Base-by-base conservation (phyloP, 2,329 filamentous ascomycete genomes). In the Diaporthe destruens region DNA sequence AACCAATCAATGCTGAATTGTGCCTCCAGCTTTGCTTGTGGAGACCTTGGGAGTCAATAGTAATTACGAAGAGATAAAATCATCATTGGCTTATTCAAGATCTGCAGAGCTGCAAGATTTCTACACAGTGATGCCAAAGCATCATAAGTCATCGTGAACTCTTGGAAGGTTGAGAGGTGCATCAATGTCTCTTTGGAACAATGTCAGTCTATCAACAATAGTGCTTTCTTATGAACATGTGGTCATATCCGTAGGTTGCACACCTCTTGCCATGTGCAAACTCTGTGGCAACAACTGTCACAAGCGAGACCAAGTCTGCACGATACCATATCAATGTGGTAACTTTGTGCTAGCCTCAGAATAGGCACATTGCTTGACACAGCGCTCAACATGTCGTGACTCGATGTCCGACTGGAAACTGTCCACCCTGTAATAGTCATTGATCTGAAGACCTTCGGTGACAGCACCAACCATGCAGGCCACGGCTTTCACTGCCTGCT, bases 381-480 rank as follows among this genome's bases (percentile, higher is more conserved):
- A 9, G 9, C 14, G 12, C 59, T 51, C 18, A 11, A 8, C 42
- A 29, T 34, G 25, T 25, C 9, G 47, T 44, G 42, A 49, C 42
- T 65, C 59, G 18, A 23, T 51, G 11, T 6, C 12, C 44, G 59
- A 49, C 29, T 32, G 59, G 6, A 25, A 6, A 49, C 42, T 14
- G 11, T 36, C 12, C 25, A 1, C 4, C 4, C 29, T 44, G 36
- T 11, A 14, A 11, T 23, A 23, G 39, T 6, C 18, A 49, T 49
- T 23, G 59, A 65, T 65, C 29, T n/a, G 59, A 63, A 32, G 59
- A 11, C 36, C 25, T 51, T 65, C 16, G 12, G 12, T n/a, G 59
- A 65, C 20, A 51, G 44, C 6, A 51, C 16, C 42, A 44, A 18
- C 34, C 18, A 34, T 49, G 25, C 25, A 36, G 2, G 25, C 23